Evolutionary conservation across 768 basidiomycete species (phyloP).

Genomic region (Boletus edulis): DNA sequence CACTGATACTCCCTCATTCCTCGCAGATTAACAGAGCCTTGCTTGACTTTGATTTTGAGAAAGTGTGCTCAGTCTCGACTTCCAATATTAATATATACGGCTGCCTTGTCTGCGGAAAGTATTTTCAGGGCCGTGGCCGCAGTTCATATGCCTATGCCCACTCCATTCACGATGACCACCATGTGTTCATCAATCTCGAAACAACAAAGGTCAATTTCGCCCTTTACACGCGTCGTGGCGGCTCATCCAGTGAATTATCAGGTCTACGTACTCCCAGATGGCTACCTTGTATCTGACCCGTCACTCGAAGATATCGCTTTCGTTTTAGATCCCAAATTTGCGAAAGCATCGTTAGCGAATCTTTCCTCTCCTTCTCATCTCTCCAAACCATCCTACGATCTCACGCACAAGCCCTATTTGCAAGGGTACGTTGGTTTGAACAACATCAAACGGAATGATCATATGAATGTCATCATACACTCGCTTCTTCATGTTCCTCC

Average conservation of each 20-base stretch:
- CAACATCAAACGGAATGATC: slow-evolving; percentile 96
- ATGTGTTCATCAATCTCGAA: slow-evolving; percentile 95
- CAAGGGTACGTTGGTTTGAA: slow-evolving; percentile 96
- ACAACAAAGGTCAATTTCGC: slow-evolving; percentile 67
- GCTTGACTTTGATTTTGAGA: slow-evolving; percentile 99
- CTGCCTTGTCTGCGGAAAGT: slow-evolving; percentile 97
- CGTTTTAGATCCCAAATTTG: slow-evolving; percentile 88
- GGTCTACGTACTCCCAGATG: slow-evolving; percentile 98
- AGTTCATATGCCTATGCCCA: slow-evolving; percentile 95
- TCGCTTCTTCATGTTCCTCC: slow-evolving; percentile 89
- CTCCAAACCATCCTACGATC: slow-evolving; percentile 79
- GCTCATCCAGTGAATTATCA: slow-evolving; percentile 34
- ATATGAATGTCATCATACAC: slow-evolving; percentile 97
- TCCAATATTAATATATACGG: slow-evolving; percentile 98
- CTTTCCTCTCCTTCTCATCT: slow-evolving; percentile 60
- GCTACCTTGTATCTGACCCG: slow-evolving; percentile 94
- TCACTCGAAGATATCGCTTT: slow-evolving; percentile 93
- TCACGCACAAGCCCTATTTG: slow-evolving; percentile 75
- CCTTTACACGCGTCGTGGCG: slow-evolving; percentile 16
- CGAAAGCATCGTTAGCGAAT: slow-evolving; percentile 48
- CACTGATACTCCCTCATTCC: slow-evolving; percentile 16
- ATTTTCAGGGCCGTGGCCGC: slow-evolving; percentile 95
- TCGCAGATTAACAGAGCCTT: slow-evolving; percentile 82
- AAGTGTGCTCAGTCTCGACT: slow-evolving; percentile 94
- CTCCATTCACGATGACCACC: slow-evolving; percentile 96